phyloP scores from a whole-genome alignment of 441 rosid species.

The Erodium moschatum region DNA sequence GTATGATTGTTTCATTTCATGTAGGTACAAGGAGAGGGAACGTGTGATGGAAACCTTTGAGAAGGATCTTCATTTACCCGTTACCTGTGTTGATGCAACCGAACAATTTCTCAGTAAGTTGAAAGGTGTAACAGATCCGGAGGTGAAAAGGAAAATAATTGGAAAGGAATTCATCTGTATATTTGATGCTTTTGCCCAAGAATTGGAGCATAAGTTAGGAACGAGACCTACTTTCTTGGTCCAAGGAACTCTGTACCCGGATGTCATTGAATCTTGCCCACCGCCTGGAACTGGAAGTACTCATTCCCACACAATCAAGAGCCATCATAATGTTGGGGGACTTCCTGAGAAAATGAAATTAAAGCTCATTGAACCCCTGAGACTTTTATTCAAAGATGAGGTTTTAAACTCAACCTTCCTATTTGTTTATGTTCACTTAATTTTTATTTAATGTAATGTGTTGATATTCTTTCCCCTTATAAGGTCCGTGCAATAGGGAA shows the following conservation, averaged over 20 bases:
- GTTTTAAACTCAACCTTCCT: constrained; percentile 27
- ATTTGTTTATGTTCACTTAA: constrained; percentile 10
- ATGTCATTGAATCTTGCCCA: constrained; percentile 94
- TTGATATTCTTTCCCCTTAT: constrained; percentile 16
- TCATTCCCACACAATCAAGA: constrained; percentile 81
- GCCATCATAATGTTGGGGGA: constrained; percentile 94
- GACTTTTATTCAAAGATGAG: constrained; percentile 89
- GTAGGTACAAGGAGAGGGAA: constrained; percentile 77
- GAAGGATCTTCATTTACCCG: constrained; percentile 73
- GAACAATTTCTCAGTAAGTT: constrained; percentile 64
- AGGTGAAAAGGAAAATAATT: constrained; percentile 77
- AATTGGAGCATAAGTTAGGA: constrained; percentile 62
- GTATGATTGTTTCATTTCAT: constrained; percentile 10
- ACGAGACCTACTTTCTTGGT: constrained; percentile 70
- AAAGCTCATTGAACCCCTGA: constrained; percentile 90
- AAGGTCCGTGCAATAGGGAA: constrained; percentile 79
- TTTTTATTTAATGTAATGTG: neutral
- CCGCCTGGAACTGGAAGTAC: constrained; percentile 85
- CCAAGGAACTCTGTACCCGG: constrained; percentile 90
- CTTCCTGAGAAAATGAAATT: constrained; percentile 87
- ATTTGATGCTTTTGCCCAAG: constrained; percentile 66
- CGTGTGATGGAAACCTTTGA: constrained; percentile 84
- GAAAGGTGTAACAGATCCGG: constrained; percentile 86
- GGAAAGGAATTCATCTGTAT: constrained; percentile 75
- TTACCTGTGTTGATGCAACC: constrained; percentile 71